Base-by-base conservation (phyloP, 208 protist species). In the Leishmania major region DNA sequence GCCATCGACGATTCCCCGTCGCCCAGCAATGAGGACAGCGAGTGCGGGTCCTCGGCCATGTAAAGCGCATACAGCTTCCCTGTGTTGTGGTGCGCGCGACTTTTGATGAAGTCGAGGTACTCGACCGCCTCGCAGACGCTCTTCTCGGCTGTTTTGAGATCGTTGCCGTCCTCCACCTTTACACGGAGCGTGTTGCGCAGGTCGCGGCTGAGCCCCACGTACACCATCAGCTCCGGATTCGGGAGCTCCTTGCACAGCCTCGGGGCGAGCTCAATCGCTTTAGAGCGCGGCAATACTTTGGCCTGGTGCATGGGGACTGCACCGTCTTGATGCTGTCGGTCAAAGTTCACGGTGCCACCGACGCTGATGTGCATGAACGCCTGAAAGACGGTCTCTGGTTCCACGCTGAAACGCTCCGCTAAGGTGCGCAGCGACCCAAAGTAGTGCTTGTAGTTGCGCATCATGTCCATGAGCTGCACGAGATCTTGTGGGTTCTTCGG, bases 301-400 rank as follows among this genome's bases (percentile, higher is more conserved):
- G 91, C 93, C 84, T 98, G 96, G 82, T 97, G 96, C 93, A 98
- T 97, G 11, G 94, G 96, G 31, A 98, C 92, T 2, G 78, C 84
- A 4, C 92, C 94, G 73, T 96, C 90, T 35, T 92, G 88, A 53
- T 93, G 87, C 78, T 97, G 96, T 31, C 82, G 84, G 78, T 97
- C 93, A 80, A 97, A 97, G 77, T 87, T 96, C 1, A 95, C 92
- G 40, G 87, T 84, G 37, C 88, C 91, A 62, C 92, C 92, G 2
- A 95, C 76, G 81, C 93, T 93, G 64, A 98, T 94, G 77, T 94
- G 88, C 91, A 98, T 96, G 59, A 97, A 92, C 49, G 91, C 93
- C 84, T 98, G 95, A 77, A 98, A 98, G 4, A 96, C 87, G 0
- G 89, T 94, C 49, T 95, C 89, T 3, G 84, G 81, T 66, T 89